A percentile compares a stretch with the other conserved stretches of the same genome.
Conservation (phyloP, 2,329 filamentous ascomycete species). For the Trichothecium sympodiale region DNA sequence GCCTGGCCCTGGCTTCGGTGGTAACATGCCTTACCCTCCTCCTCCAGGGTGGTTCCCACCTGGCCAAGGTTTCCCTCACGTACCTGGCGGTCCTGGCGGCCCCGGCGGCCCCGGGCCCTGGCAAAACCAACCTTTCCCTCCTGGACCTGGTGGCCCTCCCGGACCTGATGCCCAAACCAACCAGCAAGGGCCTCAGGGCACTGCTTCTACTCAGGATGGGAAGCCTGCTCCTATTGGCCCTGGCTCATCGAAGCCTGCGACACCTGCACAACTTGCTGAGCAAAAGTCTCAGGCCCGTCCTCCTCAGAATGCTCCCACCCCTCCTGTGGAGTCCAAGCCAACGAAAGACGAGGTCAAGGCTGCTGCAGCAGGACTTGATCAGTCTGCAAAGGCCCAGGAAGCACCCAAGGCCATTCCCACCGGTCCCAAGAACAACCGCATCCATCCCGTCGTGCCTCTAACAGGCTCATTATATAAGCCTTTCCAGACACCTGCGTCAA, state of each 20-base stretch:
- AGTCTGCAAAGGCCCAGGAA: constrained; percentile 22
- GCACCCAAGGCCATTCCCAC: constrained; percentile 28
- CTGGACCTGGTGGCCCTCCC: constrained; percentile 43
- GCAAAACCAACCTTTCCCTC: constrained; percentile 50
- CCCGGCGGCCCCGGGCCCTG: constrained; percentile 51
- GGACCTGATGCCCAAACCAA: constrained; percentile 50
- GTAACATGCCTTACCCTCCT: constrained; percentile 67
- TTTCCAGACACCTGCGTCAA: constrained; percentile 19
- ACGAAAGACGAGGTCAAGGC: constrained; percentile 33
- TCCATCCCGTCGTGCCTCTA: constrained; percentile 57
- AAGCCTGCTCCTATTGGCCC: constrained; percentile 43
- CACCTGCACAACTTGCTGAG: constrained; percentile 36
- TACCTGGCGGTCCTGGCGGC: constrained; percentile 44
- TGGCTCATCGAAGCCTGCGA: constrained; percentile 30
- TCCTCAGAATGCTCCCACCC: constrained; percentile 43
- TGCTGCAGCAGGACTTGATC: constrained; percentile 28
- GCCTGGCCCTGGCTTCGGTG: constrained; percentile 48
- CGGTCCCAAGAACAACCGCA: constrained; percentile 39
- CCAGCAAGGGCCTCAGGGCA: constrained; percentile 39
- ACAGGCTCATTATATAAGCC: constrained; percentile 32
- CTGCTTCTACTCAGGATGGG: constrained; percentile 19
- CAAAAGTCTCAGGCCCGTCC: constrained; percentile 39
- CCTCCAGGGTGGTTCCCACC: constrained; percentile 71
- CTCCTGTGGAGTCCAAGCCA: constrained; percentile 59
- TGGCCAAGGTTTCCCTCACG: constrained; percentile 15